Percentiles rank a stretch among this genome's conserved stretches.
Conservation (phyloP, 208 protist genomes). For the Vickermania ingenoplastis region DNA sequence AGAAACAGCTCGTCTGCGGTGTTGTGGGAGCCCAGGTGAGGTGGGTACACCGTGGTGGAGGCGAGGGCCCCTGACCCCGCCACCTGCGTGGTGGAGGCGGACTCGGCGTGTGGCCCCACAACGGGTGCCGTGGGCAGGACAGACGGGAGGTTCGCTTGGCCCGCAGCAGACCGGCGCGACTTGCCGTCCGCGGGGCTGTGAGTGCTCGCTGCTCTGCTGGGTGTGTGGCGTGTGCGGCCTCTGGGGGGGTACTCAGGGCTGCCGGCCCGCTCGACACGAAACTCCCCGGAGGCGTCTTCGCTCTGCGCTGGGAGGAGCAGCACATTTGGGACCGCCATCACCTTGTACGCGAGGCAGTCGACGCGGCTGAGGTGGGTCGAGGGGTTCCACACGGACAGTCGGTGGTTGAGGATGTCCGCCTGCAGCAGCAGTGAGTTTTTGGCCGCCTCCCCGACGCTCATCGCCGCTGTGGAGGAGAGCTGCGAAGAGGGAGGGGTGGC, state of each 20-base stretch:
- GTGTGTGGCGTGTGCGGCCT: neutral
- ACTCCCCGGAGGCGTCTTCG: neutral
- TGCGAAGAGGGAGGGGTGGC: neutral
- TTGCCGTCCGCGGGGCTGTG: neutral
- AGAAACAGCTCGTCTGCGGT: conserved; percentile 5
- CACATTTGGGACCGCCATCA: neutral
- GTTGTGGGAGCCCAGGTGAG: neutral
- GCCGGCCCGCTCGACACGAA: too few relatives aligned
- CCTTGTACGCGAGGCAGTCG: neutral
- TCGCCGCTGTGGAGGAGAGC: too few relatives aligned
- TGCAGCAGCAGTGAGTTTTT: neutral
- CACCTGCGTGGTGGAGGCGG: neutral
- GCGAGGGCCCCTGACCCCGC: neutral
- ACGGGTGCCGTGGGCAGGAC: neutral
- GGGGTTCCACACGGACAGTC: neutral
- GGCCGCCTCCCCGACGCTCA: neutral
- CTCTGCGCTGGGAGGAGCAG: neutral
- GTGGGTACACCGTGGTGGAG: neutral
- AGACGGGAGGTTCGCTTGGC: neutral
- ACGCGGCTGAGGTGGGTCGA: neutral
- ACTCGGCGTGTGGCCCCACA: neutral
- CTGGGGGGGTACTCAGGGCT: neutral
- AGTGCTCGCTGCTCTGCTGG: neutral
- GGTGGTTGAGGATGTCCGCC: neutral
- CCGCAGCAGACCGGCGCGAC: neutral